A percentile compares a stretch with the other conserved stretches of the same genome.
phyloP scores from a whole-genome alignment of 2,329 filamentous ascomycete species.

The Penicillium sumatraense region DNA sequence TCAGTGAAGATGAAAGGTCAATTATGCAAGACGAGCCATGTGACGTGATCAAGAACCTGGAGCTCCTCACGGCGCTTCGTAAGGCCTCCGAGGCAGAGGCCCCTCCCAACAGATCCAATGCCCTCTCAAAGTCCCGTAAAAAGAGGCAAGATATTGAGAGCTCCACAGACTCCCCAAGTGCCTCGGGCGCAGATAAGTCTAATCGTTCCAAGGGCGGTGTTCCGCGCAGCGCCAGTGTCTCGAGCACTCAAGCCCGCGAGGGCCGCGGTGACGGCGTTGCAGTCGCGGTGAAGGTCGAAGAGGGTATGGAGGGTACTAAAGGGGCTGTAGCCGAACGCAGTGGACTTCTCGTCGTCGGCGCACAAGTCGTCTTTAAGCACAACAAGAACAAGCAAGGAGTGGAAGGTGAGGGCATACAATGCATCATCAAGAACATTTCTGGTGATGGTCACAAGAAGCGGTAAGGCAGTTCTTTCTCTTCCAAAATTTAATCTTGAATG shows the following conservation, averaged over 20 bases:
- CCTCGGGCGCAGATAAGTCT: constrained; percentile 49
- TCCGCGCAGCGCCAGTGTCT: constrained; percentile 49
- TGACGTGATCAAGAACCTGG: constrained; percentile 56
- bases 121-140: constrained; percentile 51
- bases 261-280: constrained; percentile 40
- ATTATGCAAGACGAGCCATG: constrained; percentile 55
- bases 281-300: constrained; percentile 49
- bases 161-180: constrained; percentile 51
- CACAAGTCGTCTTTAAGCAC: constrained; percentile 57
- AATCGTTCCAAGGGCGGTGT: constrained; percentile 47
- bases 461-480: constrained; percentile 31
- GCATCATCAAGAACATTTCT: constrained; percentile 74
- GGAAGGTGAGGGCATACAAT: constrained; percentile 67
- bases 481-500: background rate
- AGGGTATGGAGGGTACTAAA: constrained; percentile 48
- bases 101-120: constrained; percentile 41
- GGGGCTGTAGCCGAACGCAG: constrained; percentile 50
- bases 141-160: constrained; percentile 51
- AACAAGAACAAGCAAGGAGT: constrained; percentile 56
- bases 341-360: constrained; percentile 50
- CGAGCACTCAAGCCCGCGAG: constrained; percentile 46
- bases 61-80: constrained; percentile 54
- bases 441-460: constrained; percentile 74
- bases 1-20: constrained; percentile 54
- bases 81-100: constrained; percentile 53